These are phyloP conservation scores for Ustilago curta DNA, from an alignment of 1,284 basidiomycete genomes.

Conservation along the genomic window DNA sequence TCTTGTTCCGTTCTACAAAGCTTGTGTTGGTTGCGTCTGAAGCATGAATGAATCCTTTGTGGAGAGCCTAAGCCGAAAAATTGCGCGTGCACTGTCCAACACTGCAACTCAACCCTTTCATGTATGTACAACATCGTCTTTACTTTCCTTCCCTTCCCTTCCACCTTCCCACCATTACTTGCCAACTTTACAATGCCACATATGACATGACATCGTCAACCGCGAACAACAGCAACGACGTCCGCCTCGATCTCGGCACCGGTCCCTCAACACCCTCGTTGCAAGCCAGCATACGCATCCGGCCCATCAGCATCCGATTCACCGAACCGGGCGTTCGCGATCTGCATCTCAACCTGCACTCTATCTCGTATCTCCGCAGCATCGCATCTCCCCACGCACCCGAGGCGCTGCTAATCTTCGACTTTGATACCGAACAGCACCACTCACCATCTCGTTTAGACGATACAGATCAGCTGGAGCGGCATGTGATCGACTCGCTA, in stretches of 20 bases:
- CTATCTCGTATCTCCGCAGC: constrained; percentile 15
- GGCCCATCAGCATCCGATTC: constrained; percentile 44
- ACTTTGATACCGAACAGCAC: constrained; percentile 19
- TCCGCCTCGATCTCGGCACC: constrained; percentile 11
- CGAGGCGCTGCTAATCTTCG: constrained; percentile 13
- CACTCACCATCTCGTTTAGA: background rate
- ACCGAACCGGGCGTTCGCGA: constrained; percentile 43
- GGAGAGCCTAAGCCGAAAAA: background rate
- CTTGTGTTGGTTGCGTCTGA: background rate
- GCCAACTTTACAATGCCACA: background rate
- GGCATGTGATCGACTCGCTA: constrained; percentile 6
- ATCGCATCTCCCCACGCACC: background rate
- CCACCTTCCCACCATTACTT: background rate
- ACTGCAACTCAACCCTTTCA: background rate
- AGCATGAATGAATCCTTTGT: too few relatives aligned
- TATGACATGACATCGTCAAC: background rate
- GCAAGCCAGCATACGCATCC: constrained; percentile 18
- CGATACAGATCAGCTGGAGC: background rate
- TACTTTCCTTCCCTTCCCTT: background rate
- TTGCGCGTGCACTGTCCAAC: constrained; percentile 15
- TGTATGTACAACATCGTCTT: too few relatives aligned
- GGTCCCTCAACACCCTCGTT: constrained; percentile 7
- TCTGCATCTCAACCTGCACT: constrained; percentile 19
- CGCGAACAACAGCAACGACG: background rate
- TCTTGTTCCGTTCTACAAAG: too few relatives aligned